Conservation (phyloP, 2,329 filamentous ascomycete genomes). For the Penicillium sp. region DNA sequence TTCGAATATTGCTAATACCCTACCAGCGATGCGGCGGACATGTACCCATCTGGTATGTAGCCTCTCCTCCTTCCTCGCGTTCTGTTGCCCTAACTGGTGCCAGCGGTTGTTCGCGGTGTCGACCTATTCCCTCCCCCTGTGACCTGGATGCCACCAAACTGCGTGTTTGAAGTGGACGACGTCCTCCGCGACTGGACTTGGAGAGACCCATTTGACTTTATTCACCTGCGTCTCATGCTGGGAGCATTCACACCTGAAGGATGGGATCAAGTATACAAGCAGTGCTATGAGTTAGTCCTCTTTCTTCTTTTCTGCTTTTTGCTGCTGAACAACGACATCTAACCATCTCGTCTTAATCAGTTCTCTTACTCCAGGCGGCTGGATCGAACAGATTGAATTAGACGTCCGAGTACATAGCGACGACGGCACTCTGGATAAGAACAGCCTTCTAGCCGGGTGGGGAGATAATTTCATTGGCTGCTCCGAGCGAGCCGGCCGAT, state of each 20-base stretch:
- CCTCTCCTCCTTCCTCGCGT: not conserved
- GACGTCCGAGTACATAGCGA: slow-evolving; percentile 14
- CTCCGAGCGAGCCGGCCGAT: slow-evolving; percentile 23
- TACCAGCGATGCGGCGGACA: slow-evolving; percentile 10
- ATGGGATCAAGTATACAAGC: slow-evolving; percentile 9
- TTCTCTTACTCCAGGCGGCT: slow-evolving; percentile 3
- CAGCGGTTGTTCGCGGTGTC: slow-evolving; percentile 20
- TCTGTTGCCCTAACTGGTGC: not conserved
- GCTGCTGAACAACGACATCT: not conserved
- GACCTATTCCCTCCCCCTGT: slow-evolving; percentile 25
- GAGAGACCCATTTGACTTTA: slow-evolving; percentile 24
- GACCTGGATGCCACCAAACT: slow-evolving; percentile 29
- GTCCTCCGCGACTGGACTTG: slow-evolving; percentile 23
- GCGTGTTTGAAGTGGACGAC: slow-evolving; percentile 29
- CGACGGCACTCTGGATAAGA: slow-evolving; percentile 3
- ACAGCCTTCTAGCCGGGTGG: slow-evolving; percentile 8
- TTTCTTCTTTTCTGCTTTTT: not conserved
- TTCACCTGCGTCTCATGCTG: slow-evolving; percentile 23
- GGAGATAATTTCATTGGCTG: slow-evolving; percentile 23
- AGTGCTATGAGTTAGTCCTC: slow-evolving; percentile 12
- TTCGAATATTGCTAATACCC: not conserved
- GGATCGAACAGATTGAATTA: slow-evolving; percentile 15
- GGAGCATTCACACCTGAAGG: slow-evolving; percentile 6
- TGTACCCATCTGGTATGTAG: slow-evolving; percentile 3
- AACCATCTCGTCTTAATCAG: not conserved